A percentile compares a stretch with the other conserved stretches of the same genome.
phyloP scores from a whole-genome alignment of 163 green algal species.

The Chlorella variabilis region DNA sequence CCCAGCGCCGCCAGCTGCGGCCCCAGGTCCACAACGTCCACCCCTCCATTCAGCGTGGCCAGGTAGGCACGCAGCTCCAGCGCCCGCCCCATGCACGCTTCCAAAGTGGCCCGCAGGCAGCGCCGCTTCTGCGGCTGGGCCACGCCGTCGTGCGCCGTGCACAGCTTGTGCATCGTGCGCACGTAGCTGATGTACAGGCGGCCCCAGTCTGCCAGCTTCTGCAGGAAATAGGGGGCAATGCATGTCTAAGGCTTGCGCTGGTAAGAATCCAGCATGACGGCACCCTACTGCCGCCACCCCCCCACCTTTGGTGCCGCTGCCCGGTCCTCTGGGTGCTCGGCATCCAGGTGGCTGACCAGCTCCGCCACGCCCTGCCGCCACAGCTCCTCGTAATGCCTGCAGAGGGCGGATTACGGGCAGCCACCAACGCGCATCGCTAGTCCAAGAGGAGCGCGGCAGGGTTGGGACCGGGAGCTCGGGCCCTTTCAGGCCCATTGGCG shows the following conservation, averaged over 20 bases:
- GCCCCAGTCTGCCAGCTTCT: slow-evolving; percentile 81
- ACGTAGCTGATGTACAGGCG: slow-evolving; percentile 90
- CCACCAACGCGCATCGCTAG: too few species aligned
- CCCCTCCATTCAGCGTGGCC: slow-evolving; percentile 71
- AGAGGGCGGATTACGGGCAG: too few species aligned
- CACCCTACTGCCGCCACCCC: background rate
- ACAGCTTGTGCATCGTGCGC: slow-evolving; percentile 84
- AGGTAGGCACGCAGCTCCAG: slow-evolving; percentile 81
- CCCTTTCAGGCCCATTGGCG: too few species aligned
- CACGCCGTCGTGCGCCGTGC: slow-evolving; percentile 86
- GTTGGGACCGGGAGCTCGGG: too few species aligned
- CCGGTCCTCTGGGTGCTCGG: slow-evolving; percentile 84
- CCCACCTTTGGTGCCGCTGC: slow-evolving; percentile 73
- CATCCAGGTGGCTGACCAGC: slow-evolving; percentile 86
- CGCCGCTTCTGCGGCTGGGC: slow-evolving; percentile 89
- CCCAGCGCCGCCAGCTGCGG: slow-evolving; percentile 77
- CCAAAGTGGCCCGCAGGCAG: slow-evolving; percentile 81
- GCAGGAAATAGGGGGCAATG: background rate
- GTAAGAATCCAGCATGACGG: background rate
- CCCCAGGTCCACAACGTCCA: slow-evolving; percentile 84
- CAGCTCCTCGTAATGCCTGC: slow-evolving; percentile 87
- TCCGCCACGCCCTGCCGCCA: slow-evolving; percentile 91
- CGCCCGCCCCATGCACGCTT: slow-evolving; percentile 83
- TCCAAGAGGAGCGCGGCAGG: too few species aligned
- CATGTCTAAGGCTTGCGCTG: too few species aligned